These are phyloP conservation scores for Hapsidospora chrysogenum DNA, from an alignment of 495 filamentous ascomycete species.

Conservation along the genomic window DNA sequence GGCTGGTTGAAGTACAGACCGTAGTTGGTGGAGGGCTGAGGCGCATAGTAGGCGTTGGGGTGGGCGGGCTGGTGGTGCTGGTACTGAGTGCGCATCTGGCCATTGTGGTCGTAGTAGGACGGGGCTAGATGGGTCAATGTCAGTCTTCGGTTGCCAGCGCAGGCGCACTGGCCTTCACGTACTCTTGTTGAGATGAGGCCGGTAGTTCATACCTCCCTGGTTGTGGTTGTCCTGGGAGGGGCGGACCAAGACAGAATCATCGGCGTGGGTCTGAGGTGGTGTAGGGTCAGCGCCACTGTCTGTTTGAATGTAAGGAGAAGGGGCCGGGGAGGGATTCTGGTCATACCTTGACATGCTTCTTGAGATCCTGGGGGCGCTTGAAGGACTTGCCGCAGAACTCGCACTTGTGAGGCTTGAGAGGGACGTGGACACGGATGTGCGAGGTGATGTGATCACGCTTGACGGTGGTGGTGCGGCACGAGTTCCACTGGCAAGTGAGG, in stretches of 20 bases:
- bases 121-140: constrained; percentile 11
- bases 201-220: constrained; percentile 46
- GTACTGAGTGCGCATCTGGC: constrained; percentile 31
- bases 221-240: constrained; percentile 53
- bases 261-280: constrained; percentile 76
- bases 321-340: not conserved
- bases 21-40: constrained; percentile 35
- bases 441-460: constrained; percentile 99
- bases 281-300: constrained; percentile 1
- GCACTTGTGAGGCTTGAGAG: constrained; percentile 95
- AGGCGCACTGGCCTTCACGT: constrained; percentile 12
- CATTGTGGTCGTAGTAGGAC: constrained; percentile 41
- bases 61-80: not conserved
- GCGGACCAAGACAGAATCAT: constrained; percentile 79
- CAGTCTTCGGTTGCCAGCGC: constrained; percentile 10
- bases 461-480: constrained; percentile 88
- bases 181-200: constrained; percentile 33
- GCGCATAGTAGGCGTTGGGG: constrained; percentile 28
- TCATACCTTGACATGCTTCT: constrained; percentile 88
- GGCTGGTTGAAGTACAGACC: constrained; percentile 46
- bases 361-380: constrained; percentile 96
- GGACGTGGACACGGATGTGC: constrained; percentile 95
- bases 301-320: constrained; percentile 2
- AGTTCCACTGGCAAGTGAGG: constrained; percentile 92
- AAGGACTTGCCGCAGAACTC: constrained; percentile 98